phyloP scores from a whole-genome alignment of 345 rosid genomes.

The Hypericum perforatum region DNA sequence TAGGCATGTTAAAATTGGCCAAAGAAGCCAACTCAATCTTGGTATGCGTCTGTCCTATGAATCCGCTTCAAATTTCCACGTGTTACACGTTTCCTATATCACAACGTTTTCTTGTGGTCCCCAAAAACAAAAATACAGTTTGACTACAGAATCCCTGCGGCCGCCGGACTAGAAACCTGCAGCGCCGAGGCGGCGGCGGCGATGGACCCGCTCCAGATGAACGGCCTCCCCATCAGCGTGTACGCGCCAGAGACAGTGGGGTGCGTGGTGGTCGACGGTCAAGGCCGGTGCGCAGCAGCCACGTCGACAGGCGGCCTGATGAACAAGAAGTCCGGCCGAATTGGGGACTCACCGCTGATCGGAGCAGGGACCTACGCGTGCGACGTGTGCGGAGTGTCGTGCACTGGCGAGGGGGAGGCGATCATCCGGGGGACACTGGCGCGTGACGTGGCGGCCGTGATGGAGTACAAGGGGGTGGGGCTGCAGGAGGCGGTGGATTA shows the following conservation, averaged over 20 bases:
- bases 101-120: background rate
- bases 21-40: constrained; percentile 84
- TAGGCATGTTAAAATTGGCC: constrained; percentile 76
- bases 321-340: constrained; percentile 84
- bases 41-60: constrained; percentile 27
- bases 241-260: constrained; percentile 96
- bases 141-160: constrained; percentile 63
- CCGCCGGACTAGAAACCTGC: constrained; percentile 35
- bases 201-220: constrained; percentile 57
- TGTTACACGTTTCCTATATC: background rate
- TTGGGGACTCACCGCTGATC: constrained; percentile 94
- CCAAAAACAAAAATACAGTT: constrained; percentile 31
- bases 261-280: constrained; percentile 75
- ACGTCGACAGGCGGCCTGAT: constrained; percentile 93
- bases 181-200: constrained; percentile 46
- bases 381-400: constrained; percentile 67
- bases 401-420: constrained; percentile 97
- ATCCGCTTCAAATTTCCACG: background rate
- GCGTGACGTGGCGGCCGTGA: constrained; percentile 86
- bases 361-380: constrained; percentile 92
- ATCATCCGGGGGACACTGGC: constrained; percentile 81
- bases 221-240: constrained; percentile 81
- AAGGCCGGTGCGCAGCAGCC: constrained; percentile 83
- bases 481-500: constrained; percentile 75
- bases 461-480: constrained; percentile 84